A percentile compares a stretch with the other conserved stretches of the same genome.
Evolutionary conservation across 1,139 yeast species (phyloP).

Genomic region (Geotrichum siamense): DNA sequence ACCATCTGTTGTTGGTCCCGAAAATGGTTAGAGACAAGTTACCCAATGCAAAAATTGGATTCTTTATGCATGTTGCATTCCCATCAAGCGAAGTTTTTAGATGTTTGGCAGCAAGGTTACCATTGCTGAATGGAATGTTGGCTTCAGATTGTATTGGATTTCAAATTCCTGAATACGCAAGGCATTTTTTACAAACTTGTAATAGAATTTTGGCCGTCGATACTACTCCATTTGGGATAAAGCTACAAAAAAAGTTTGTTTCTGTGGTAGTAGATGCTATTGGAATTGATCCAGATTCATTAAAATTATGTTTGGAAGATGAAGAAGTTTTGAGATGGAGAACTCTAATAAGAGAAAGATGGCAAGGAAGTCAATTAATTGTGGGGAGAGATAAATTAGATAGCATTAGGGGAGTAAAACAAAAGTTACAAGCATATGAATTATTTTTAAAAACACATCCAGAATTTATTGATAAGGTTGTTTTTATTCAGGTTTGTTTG

Average conservation of each 20-base stretch:
- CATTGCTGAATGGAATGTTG: conserved; percentile 70
- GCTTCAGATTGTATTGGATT: conserved; percentile 86
- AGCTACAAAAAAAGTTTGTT: conserved; percentile 59
- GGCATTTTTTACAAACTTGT: conserved; percentile 90
- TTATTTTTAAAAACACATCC: conserved; percentile 66
- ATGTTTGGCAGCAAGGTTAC: conserved; percentile 81
- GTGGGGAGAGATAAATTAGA: conserved; percentile 88
- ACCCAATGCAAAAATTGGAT: conserved; percentile 84
- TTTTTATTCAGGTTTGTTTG: conserved; percentile 75
- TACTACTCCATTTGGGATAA: conserved; percentile 52
- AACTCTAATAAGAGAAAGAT: conserved; percentile 61
- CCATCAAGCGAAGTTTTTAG: conserved; percentile 95
- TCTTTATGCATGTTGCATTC: conserved; percentile 87
- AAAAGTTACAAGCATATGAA: conserved; percentile 82
- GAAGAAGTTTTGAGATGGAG: conserved; percentile 66
- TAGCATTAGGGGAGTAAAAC: conserved; percentile 78
- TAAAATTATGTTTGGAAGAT: conserved; percentile 42
- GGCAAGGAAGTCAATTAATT: conserved; percentile 57
- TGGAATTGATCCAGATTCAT: conserved; percentile 71
- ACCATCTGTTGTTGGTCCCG: conserved; percentile 83
- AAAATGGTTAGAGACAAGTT: conserved; percentile 67
- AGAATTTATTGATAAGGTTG: conserved; percentile 57
- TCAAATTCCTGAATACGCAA: conserved; percentile 87
- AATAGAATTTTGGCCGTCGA: conserved; percentile 79
- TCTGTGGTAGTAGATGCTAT: conserved; percentile 68